These are phyloP conservation scores for Cercospora sp. DNA, from an alignment of 2,329 filamentous ascomycete genomes.

Conservation along the genomic window DNA sequence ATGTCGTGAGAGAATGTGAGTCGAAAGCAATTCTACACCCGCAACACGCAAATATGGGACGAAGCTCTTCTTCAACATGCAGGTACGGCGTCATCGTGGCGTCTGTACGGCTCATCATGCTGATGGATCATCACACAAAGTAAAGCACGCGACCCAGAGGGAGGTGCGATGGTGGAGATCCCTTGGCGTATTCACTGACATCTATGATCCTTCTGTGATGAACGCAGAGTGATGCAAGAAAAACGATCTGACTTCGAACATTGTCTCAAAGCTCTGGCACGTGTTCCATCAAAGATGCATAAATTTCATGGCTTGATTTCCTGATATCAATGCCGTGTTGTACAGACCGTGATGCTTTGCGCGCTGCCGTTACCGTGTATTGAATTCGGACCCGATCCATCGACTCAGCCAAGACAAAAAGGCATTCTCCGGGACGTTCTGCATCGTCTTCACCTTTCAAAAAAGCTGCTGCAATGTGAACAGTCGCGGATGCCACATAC, in stretches of 20 bases:
- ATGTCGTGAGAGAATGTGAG: neutral
- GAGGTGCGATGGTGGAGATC: conserved; percentile 6
- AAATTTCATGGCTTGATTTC: neutral
- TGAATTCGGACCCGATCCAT: neutral
- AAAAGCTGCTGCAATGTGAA: neutral
- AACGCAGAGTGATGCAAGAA: conserved; percentile 3
- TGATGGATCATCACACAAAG: neutral
- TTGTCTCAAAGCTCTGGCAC: neutral
- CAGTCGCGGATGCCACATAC: neutral
- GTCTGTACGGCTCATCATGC: conserved; percentile 10
- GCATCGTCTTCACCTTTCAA: neutral
- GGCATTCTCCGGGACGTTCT: neutral
- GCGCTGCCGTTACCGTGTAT: neutral
- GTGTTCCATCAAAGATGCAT: neutral
- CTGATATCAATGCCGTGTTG: neutral
- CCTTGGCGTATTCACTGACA: neutral
- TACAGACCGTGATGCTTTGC: neutral
- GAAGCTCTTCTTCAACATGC: conserved; percentile 10
- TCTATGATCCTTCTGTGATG: neutral
- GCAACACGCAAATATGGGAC: conserved; percentile 3
- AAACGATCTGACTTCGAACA: neutral
- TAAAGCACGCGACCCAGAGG: conserved; percentile 5
- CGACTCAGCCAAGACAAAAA: no score
- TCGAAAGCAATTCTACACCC: neutral
- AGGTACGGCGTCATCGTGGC: conserved; percentile 14